These are phyloP conservation scores for Clitopilus passeckerianus DNA, from an alignment of 768 basidiomycete genomes.

Conservation along the genomic window DNA sequence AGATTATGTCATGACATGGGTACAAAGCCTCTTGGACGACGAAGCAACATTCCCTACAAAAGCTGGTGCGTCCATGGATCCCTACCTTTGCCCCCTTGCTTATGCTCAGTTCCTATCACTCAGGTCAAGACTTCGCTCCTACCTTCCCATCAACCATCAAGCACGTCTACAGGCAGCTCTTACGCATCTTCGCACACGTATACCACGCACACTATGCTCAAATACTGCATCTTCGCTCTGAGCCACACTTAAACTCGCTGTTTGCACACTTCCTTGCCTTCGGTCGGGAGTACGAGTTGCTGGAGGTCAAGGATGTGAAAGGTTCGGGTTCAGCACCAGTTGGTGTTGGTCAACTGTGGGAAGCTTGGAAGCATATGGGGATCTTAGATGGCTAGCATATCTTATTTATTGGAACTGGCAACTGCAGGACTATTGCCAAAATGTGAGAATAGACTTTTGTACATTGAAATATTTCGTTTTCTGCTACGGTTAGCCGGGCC, in stretches of 20 bases:
- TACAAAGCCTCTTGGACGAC: constrained; percentile 93
- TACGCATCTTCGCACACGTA: constrained; percentile 96
- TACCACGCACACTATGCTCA: constrained; percentile 94
- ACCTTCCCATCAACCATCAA: constrained; percentile 89
- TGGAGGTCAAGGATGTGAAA: constrained; percentile 88
- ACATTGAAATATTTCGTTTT: neutral
- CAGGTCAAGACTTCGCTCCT: constrained; percentile 86
- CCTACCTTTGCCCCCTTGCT: neutral
- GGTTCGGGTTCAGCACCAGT: constrained; percentile 58
- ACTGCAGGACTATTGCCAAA: constrained; percentile 19
- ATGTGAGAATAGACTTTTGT: neutral
- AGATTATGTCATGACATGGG: constrained; percentile 99
- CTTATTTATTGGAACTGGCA: constrained; percentile 13
- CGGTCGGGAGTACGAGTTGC: constrained; percentile 88
- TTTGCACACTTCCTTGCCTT: constrained; percentile 98
- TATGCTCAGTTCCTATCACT: neutral
- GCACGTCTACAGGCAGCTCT: constrained; percentile 94
- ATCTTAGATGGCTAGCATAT: constrained; percentile 45
- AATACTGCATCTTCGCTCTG: constrained; percentile 90
- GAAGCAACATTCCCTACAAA: constrained; percentile 93
- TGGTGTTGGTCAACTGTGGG: constrained; percentile 78
- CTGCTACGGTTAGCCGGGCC: neutral
- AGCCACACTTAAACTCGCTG: constrained; percentile 94
- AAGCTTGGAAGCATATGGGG: constrained; percentile 91
- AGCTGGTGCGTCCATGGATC: constrained; percentile 57